These are phyloP conservation scores for Circinella umbellata DNA, from an alignment of 371 early-diverging fungal genomes.

Conservation along the genomic window DNA sequence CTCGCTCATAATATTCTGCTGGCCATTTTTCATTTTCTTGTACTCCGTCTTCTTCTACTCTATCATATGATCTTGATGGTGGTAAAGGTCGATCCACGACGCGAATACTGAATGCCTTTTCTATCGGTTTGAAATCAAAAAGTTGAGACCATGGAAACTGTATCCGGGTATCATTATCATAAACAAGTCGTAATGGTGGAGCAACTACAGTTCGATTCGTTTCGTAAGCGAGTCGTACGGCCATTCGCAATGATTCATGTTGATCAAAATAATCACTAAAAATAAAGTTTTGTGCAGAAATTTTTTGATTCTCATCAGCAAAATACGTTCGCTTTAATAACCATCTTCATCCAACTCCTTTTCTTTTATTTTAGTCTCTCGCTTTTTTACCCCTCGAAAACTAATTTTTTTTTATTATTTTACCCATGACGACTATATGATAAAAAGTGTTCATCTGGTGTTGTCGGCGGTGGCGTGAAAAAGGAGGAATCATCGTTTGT, in stretches of 20 bases:
- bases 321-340: no score
- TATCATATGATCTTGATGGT: background rate
- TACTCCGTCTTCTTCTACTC: background rate
- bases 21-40: background rate
- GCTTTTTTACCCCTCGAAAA: background rate
- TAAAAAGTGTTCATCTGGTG: conserved; percentile 16
- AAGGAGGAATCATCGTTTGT: background rate
- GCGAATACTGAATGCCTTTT: conserved; percentile 13
- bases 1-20: conserved; percentile 3
- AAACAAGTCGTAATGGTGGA: conserved; percentile 30
- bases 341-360: background rate
- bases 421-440: conserved; percentile 29
- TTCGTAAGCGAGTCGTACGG: conserved; percentile 33
- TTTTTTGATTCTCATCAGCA: no score
- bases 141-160: conserved; percentile 26
- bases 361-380: background rate
- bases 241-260: conserved; percentile 36
- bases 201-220: conserved; percentile 36
- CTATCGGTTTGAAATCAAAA: conserved; percentile 10
- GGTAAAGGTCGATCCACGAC: conserved; percentile 14
- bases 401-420: background rate
- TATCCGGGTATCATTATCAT: conserved; percentile 15
- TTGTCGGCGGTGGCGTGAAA: background rate
- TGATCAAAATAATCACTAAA: conserved; percentile 24
- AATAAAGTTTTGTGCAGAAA: background rate